A percentile compares a stretch with the other conserved stretches of the same genome.
These are phyloP conservation scores for Talaromyces nanjingensis DNA, from an alignment of 495 filamentous ascomycete species.

Conservation along the genomic window DNA sequence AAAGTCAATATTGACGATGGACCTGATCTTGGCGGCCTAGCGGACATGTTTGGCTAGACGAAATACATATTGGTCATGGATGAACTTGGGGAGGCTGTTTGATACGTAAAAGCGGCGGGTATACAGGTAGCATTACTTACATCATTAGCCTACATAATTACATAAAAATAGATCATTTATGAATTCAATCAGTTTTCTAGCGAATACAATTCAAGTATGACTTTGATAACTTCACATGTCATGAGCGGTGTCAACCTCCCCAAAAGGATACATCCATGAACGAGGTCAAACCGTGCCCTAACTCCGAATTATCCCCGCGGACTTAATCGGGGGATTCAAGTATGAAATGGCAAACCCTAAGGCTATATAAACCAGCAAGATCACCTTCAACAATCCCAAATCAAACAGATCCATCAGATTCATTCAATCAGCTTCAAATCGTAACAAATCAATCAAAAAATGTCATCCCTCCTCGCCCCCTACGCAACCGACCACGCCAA, in stretches of 20 bases:
- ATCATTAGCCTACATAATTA: neutral
- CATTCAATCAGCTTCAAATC: too few species aligned
- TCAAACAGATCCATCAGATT: neutral
- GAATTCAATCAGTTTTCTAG: neutral
- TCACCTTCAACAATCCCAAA: neutral
- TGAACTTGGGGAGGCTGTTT: neutral
- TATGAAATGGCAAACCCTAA: neutral
- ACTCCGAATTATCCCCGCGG: conserved; percentile 4
- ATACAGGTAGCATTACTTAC: neutral
- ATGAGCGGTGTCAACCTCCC: neutral
- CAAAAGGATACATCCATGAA: too few species aligned
- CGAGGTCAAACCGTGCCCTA: neutral
- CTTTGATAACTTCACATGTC: neutral
- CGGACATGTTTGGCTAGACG: conserved; percentile 57
- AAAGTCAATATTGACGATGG: conserved; percentile 49
- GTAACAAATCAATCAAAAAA: neutral
- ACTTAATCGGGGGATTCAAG: neutral
- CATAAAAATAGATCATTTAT: neutral
- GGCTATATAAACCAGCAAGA: neutral
- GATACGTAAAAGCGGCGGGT: neutral
- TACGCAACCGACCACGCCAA: conserved; percentile 33
- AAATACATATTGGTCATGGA: neutral
- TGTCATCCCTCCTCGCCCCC: neutral
- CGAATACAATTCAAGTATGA: neutral
- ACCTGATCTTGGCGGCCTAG: conserved; percentile 57